These are phyloP conservation scores for Blastobotrys mokoenaii DNA, from an alignment of 805 yeast species.

Conservation along the genomic window DNA sequence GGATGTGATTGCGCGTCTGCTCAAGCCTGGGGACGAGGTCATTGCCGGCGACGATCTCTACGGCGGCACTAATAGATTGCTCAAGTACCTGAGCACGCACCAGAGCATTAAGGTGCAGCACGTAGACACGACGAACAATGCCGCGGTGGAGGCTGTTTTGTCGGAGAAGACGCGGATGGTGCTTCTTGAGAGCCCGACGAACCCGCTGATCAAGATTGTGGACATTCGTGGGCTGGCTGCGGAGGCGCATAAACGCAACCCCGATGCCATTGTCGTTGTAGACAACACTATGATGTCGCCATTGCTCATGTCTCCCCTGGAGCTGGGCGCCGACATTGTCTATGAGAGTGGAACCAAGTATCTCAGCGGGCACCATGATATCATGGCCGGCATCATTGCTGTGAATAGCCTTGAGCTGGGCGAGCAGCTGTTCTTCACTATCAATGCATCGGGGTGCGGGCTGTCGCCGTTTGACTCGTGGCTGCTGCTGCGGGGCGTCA, in stretches of 20 bases:
- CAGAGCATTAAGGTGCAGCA: slow-evolving; percentile 62
- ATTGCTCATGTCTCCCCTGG: slow-evolving; percentile 71
- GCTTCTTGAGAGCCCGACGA: slow-evolving; percentile 85
- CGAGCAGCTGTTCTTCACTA: slow-evolving; percentile 60
- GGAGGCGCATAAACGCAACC: slow-evolving; percentile 58
- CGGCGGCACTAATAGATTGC: slow-evolving; percentile 86
- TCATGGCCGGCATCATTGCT: slow-evolving; percentile 92
- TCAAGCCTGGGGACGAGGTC: slow-evolving; percentile 79
- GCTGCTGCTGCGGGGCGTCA: slow-evolving; percentile 80
- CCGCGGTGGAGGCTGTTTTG: slow-evolving; percentile 49
- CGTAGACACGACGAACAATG: slow-evolving; percentile 71
- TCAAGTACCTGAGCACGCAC: slow-evolving; percentile 59
- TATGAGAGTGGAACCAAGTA: slow-evolving; percentile 93
- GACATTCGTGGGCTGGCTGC: slow-evolving; percentile 63
- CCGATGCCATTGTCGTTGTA: slow-evolving; percentile 69
- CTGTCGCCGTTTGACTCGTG: slow-evolving; percentile 89
- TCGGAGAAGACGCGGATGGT: slow-evolving; percentile 60
- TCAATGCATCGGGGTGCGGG: slow-evolving; percentile 88
- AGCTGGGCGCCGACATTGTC: slow-evolving; percentile 81
- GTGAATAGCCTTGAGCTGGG: slow-evolving; percentile 56
- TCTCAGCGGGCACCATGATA: slow-evolving; percentile 89
- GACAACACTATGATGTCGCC: slow-evolving; percentile 99
- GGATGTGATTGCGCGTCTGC: slow-evolving; percentile 70
- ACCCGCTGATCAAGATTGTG: slow-evolving; percentile 82
- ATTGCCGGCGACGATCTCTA: slow-evolving; percentile 92